Evolutionary conservation across 1,139 yeast genomes (phyloP), one percentile per base, ranked within the genome.

Genomic region (Saccharomyces hybrid): DNA sequence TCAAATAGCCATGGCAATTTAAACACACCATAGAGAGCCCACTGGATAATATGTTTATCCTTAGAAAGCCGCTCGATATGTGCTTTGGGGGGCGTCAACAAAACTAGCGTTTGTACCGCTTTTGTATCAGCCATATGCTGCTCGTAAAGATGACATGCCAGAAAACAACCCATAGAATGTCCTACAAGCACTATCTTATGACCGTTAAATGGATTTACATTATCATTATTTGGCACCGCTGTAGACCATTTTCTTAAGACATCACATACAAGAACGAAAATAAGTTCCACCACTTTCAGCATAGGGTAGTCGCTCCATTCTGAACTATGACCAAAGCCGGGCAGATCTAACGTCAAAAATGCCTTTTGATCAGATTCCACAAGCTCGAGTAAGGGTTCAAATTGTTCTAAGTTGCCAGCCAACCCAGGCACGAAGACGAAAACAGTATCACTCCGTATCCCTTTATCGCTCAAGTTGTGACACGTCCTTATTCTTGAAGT

Each of bases 351-450:
- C 0, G 86, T 75, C 50, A 81, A 60, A 20, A 84, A 67, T 1
- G 49, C 46, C 25, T 54, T 72, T 59, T 80, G 83, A 61, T 76
- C 74, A 56, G 78, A 80, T 42, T 84, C 74, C 49, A 83, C 73
- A 46, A 81, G 71, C n/a, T 78, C 81, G 71, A 84, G 71, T 51
- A 83, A 71, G 0, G 86, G 83, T 63, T 84, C 88, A 64, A 84
- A 84, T 64, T 85, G 90, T 7, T 88, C 80, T 71, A 84, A 72
- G 60, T 81, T 86, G 1, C 91, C 91, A 1, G 90, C 90, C 49
- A 85, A 64, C 0, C 91, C 91, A 71, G 84, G 90, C 23, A 85
- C 64, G 57, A 84, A 81, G 5, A 84, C 69, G 25, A 82, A 62
- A 5, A 82, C 69, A 85, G 5, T 53, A 29, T 47, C 58, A 16